Evolutionary conservation across 805 yeast genomes (phyloP).

Genomic region (Saccharomycopsis olivae): DNA sequence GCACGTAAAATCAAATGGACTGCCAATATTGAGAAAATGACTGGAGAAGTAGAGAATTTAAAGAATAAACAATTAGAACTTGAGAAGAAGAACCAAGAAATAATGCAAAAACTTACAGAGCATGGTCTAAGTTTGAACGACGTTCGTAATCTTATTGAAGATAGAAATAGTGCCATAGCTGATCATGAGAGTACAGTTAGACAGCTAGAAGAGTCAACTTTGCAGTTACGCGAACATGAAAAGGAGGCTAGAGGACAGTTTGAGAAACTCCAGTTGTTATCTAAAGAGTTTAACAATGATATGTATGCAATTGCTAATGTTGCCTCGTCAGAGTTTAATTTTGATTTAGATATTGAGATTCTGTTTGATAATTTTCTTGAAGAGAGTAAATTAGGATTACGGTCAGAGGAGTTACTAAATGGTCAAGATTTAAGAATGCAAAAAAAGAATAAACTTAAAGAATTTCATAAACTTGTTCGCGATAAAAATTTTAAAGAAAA

Average conservation of each 20-base stretch:
- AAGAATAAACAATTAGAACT: conserved; percentile 32
- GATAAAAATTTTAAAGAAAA: conserved; percentile 37
- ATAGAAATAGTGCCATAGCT: conserved; percentile 5
- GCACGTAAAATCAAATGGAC: conserved; percentile 59
- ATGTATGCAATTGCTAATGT: not conserved
- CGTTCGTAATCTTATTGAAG: conserved; percentile 14
- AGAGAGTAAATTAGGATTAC: conserved; percentile 36
- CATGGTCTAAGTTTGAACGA: conserved; percentile 37
- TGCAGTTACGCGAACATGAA: conserved; percentile 30
- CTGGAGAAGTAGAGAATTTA: conserved; percentile 39
- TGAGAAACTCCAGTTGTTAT: conserved; percentile 22
- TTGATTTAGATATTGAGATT: conserved; percentile 31
- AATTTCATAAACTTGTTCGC: conserved; percentile 27
- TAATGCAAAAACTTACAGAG: conserved; percentile 33
- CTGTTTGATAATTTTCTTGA: conserved; percentile 29
- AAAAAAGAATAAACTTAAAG: conserved; percentile 23
- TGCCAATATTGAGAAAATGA: conserved; percentile 42
- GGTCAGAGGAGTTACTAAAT: conserved; percentile 31
- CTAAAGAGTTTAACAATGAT: conserved; percentile 10
- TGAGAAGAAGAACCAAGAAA: conserved; percentile 31
- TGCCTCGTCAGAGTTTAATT: conserved; percentile 19
- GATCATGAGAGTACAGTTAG: conserved; percentile 7
- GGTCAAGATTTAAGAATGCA: conserved; percentile 27
- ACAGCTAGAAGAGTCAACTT: conserved; percentile 34
- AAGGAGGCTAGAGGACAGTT: conserved; percentile 37